These are phyloP conservation scores for Herpotrichia juniperi DNA, from an alignment of 2,329 filamentous ascomycete genomes.

Conservation along the genomic window DNA sequence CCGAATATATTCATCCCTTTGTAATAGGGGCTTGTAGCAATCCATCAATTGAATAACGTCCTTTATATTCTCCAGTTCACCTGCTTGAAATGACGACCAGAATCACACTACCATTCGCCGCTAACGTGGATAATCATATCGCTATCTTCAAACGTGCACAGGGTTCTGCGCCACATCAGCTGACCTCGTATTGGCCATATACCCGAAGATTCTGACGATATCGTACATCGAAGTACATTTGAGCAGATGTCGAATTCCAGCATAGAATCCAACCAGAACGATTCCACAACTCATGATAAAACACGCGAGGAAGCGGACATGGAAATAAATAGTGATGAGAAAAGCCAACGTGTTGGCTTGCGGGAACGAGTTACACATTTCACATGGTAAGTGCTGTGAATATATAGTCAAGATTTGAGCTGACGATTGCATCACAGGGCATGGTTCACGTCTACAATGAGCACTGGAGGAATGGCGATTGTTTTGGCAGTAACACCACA, in stretches of 20 bases:
- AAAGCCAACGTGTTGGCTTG: background rate
- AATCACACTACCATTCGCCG: background rate
- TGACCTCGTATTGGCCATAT: background rate
- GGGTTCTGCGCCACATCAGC: background rate
- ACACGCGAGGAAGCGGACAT: background rate
- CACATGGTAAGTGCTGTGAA: no score
- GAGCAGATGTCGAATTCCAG: background rate
- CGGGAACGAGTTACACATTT: conserved; percentile 17
- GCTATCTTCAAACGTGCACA: no score
- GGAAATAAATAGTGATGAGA: background rate
- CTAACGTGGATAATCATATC: no score
- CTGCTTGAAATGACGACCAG: background rate
- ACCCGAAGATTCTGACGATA: background rate
- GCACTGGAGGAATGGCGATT: conserved; percentile 52
- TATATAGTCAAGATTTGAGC: conserved; percentile 50
- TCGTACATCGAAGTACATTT: background rate
- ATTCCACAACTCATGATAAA: background rate
- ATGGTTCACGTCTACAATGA: conserved; percentile 54
- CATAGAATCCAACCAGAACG: no score
- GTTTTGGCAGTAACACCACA: conserved; percentile 50
- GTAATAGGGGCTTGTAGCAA: background rate
- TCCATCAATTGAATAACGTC: background rate
- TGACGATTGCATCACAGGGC: no score
- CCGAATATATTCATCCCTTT: background rate
- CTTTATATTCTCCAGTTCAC: background rate